Conservation (phyloP, 2,329 filamentous ascomycete species). For the Trichoderma semiorbis region DNA sequence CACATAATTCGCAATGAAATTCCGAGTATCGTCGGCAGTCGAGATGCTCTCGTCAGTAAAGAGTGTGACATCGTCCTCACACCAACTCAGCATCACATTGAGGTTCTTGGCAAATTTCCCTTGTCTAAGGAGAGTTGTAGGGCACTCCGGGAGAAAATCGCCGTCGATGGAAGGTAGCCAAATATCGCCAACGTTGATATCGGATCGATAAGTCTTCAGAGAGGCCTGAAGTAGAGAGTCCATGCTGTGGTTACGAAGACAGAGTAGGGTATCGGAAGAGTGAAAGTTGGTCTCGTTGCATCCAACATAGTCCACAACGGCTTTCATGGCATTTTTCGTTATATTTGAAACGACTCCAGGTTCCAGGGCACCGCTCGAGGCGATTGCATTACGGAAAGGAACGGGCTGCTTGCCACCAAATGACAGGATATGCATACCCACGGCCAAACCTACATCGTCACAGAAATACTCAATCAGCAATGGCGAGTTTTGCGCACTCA, state of each 20-base stretch:
- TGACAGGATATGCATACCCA: slow-evolving; percentile 47
- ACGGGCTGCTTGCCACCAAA: slow-evolving; percentile 42
- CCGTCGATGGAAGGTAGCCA: slow-evolving; percentile 47
- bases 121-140: slow-evolving; percentile 50
- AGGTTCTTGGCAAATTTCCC: slow-evolving; percentile 59
- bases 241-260: slow-evolving; percentile 43
- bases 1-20: slow-evolving; percentile 40
- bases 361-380: slow-evolving; percentile 44
- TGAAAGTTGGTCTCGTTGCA: slow-evolving; percentile 43
- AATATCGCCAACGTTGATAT: slow-evolving; percentile 48
- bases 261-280: slow-evolving; percentile 42
- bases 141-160: slow-evolving; percentile 39
- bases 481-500: background rate
- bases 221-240: slow-evolving; percentile 42
- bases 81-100: slow-evolving; percentile 58
- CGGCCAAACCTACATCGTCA: slow-evolving; percentile 33
- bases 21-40: slow-evolving; percentile 37
- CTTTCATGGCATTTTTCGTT: slow-evolving; percentile 44
- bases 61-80: slow-evolving; percentile 41
- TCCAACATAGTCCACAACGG: slow-evolving; percentile 39
- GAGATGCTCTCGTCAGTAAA: slow-evolving; percentile 40
- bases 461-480: background rate
- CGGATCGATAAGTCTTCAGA: slow-evolving; percentile 38
- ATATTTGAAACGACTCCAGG: slow-evolving; percentile 48
- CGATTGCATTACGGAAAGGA: slow-evolving; percentile 45